Base-by-base conservation (phyloP, 2,329 filamentous ascomycete species). In the Passalora sequoiae region DNA sequence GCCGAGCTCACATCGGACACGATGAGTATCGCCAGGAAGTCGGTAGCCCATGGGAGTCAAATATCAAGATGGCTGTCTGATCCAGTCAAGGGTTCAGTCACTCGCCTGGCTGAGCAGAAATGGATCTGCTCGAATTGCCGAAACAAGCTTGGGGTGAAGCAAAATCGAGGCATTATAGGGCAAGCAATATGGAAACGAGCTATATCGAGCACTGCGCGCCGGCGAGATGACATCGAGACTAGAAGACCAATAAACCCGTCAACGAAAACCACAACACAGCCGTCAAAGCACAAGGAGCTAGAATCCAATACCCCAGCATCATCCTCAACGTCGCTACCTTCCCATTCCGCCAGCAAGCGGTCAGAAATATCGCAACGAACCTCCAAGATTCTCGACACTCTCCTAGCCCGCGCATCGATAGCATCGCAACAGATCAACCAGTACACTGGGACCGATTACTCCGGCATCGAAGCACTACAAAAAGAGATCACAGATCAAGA, bases 401-500 rank as follows among this genome's bases (percentile, higher is more conserved):
- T 96, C 15, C 88, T 97, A 62, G 79, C 83, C 22, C 89, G 91
- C 57, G 76, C 94, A 33, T 84, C 95, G 52, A 77, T 84, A 39
- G 89, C 89, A 3, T 87, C 87, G 2, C 86, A 92, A 63, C 84
- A 86, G 46, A 78, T 98, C 66, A 98, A 96, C 67, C 87, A 89
- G 59, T 79, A 96, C 41, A 98, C 92, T 2, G 92, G 92, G 13
- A 75, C 72, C n/a, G 72, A 75, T 53, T 98, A 97, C 71, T 85
- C 86, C 1, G 81, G 84, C 31, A 97, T 98, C 64, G 89, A 96
- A 65, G 72, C 78, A 17, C 78, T 98, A 55, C 94, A 95, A 63
- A 69, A 72, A 7, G 80, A 85, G 46, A 97, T 97, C 65, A 75
- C 81, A 12, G 65, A 69, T 16, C 84, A 82, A 68, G 80, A 83